Conservation (phyloP, 1,284 basidiomycete species). For the Ganoderma resinaceum region DNA sequence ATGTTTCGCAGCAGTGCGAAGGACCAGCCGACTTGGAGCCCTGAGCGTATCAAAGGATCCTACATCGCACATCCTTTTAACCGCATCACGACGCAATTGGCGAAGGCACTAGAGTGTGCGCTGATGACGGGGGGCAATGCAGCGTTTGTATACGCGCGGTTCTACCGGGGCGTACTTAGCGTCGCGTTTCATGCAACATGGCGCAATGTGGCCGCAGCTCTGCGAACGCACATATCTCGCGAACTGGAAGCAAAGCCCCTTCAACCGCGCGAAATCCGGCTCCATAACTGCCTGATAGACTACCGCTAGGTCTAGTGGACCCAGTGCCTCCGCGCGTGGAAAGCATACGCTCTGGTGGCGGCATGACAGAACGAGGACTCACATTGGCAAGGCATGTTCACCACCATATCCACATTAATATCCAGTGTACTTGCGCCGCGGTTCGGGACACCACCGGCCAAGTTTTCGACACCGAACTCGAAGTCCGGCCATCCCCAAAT, state of each 20-base stretch:
- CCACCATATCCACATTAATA: conserved; percentile 89
- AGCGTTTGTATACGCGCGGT: not conserved
- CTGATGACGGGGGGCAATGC: not conserved
- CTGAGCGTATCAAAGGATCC: not conserved
- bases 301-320: not conserved
- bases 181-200: not conserved
- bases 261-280: not conserved
- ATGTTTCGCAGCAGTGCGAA: too few species aligned
- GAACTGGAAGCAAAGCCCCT: not conserved
- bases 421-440: conserved; percentile 70
- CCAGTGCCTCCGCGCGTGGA: not conserved
- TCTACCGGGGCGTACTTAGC: too few species aligned
- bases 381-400: conserved; percentile 94
- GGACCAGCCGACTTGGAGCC: too few species aligned
- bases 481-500: conserved; percentile 92
- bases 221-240: not conserved
- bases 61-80: not conserved
- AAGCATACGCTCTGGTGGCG: not conserved
- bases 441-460: conserved; percentile 67
- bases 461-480: conserved; percentile 83
- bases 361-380: conserved; percentile 43
- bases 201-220: not conserved
- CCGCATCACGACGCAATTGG: not conserved
- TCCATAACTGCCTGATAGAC: not conserved
- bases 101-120: not conserved